Evolutionary conservation across 805 yeast genomes (phyloP), one percentile per base, ranked within the genome.

Genomic region (Saccharomyces jurei): DNA sequence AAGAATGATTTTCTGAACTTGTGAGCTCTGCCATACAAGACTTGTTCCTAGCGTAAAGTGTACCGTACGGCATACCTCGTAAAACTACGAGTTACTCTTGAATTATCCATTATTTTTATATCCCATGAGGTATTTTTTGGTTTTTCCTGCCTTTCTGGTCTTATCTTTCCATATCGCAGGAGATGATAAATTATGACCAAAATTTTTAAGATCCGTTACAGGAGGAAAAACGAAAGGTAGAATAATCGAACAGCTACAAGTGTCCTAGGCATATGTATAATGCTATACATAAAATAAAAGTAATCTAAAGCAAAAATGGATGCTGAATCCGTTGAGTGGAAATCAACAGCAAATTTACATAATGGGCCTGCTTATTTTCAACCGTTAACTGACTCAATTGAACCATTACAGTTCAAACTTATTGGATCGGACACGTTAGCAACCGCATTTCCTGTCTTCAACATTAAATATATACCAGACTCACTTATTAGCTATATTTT

Each of bases 381-480:
- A 51, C 72, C 76, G 30, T 53, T 60, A 25, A 68, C 66, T 0
- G 61, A 57, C 0, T 65, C 78, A 54, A 71, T 76, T 1, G 69
- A 71, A 17, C 74, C 76, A 3, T 60, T 75, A 10, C 65, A 62
- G 3, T 73, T 80, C 53, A 63, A 69, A 2, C 68, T 83, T 51
- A 72, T 64, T 17, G 80, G 80, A 58, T 73, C 71, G 9, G 74
- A 76, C 1, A 61, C 73, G 3, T 60, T 63, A 0, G 89, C 82
- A 0, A 84, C 91, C 0, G 70, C 88, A 1, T 71, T 82, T 50
- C 90, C 91, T 2, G 75, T 84, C 48, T 79, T 81, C 57, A 68
- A 75, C 9, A 54, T 73, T 2, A 59, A 65, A 0, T 77, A 76
- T 25, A 69, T 87, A 5, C 90, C 95, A 0, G 60, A 56, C 1